Base-by-base conservation (phyloP, 768 basidiomycete species). In the Tephrocybe sp. region DNA sequence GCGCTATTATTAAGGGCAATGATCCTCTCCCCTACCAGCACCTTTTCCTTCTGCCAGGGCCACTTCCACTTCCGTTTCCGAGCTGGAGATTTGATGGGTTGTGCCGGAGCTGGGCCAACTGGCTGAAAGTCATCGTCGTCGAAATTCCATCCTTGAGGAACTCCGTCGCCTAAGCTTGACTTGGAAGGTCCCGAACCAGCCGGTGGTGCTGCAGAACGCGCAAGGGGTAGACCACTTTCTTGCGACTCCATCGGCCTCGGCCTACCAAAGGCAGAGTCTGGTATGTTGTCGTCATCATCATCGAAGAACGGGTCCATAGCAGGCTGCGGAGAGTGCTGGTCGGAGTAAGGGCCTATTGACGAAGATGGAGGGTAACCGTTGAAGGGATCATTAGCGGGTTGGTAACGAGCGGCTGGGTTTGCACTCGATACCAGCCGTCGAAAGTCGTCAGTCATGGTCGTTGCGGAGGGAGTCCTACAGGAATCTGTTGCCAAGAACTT, bases 251-350 rank as follows among this genome's bases (percentile, higher is more conserved):
- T 77, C 43, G 77, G 69, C 31, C 62, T 60, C 22, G 73, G 71
- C 48, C 71, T 66, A 42, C 79, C 80, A 66, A 87, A 87, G n/a
- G 80, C 81, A 16, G 84, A 83, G 66, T 87, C 85, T 13, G 83
- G 80, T 25, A 73, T 59, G 51, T 85, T 82, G 46, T 90, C 88
- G 55, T 88, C 86, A 47, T 87, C 88, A 64, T 92, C 90, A 65
- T 89, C 87, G 67, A 92, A 92, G 66, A 92, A 92, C n/a, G 88
- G 89, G 68, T 92, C 90, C 69, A 92, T 56, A 24, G 42, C 73
- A 51, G 76, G 66, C 63, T 79, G 75, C 50, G 76, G 74, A 53
- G 73, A 68, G 35, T 63, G 64, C 35, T 64, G 60, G 65, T 75
- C 67, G 53, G 65, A 64, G 64, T 75, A 75, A 47, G 69, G 68